Conservation (phyloP, 768 basidiomycete genomes). For the Trametes coccinea region DNA sequence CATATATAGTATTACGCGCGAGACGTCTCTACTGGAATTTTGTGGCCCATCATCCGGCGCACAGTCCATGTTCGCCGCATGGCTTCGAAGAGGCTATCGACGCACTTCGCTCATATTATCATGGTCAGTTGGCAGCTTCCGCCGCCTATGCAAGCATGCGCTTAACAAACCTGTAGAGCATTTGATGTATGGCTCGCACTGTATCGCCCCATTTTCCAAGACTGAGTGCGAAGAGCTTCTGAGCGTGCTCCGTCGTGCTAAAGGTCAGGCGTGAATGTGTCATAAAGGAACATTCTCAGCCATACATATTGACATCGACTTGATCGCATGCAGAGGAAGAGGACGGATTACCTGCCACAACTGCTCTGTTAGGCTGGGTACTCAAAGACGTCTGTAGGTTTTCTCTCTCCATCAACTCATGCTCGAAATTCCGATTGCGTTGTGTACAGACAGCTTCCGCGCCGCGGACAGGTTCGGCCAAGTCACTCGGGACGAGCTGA, state of each 20-base stretch:
- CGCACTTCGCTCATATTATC: slow-evolving; percentile 52
- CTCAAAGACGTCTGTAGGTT: slow-evolving; percentile 47
- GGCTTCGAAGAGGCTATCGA: slow-evolving; percentile 50
- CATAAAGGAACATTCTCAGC: too few species aligned
- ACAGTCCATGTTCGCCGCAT: slow-evolving; percentile 42
- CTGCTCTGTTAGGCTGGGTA: slow-evolving; percentile 50
- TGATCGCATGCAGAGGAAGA: slow-evolving; percentile 15
- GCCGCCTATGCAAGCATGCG: slow-evolving; percentile 3
- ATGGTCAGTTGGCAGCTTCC: slow-evolving; percentile 24
- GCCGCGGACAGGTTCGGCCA: slow-evolving; percentile 47
- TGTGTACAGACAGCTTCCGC: slow-evolving; percentile 40
- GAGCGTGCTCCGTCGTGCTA: slow-evolving; percentile 28
- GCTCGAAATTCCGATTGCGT: neutral
- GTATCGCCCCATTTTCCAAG: slow-evolving; percentile 55
- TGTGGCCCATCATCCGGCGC: slow-evolving; percentile 49
- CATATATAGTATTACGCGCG: slow-evolving; percentile 41
- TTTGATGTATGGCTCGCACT: slow-evolving; percentile 44
- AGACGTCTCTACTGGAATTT: slow-evolving; percentile 56
- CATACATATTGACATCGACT: too few species aligned
- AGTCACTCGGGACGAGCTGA: slow-evolving; percentile 34
- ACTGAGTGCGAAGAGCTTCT: slow-evolving; percentile 52
- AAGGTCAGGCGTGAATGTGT: slow-evolving; percentile 11
- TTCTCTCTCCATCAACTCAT: neutral
- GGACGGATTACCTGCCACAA: slow-evolving; percentile 41
- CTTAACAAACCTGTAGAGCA: slow-evolving; percentile 41